Percentiles rank a stretch among this genome's conserved stretches.
Evolutionary conservation across 2,329 filamentous ascomycete species (phyloP).

Genomic region (Trichoderma sp.): DNA sequence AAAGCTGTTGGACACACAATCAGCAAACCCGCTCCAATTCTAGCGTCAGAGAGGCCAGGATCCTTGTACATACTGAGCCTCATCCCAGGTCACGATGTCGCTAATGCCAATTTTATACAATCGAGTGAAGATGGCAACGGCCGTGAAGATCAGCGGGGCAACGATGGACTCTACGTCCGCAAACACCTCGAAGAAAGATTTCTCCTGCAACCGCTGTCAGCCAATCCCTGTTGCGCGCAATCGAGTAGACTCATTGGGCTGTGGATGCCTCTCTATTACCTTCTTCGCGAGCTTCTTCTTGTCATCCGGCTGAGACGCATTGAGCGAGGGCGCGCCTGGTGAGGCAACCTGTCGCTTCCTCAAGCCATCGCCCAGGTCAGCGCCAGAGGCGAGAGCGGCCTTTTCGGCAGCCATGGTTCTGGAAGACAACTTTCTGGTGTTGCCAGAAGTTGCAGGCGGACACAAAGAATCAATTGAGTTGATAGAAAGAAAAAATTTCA

Average conservation of each 20-base stretch:
- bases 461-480: constrained; percentile 19
- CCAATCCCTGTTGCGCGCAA: constrained; percentile 6
- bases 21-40: constrained; percentile 25
- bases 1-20: constrained; percentile 58
- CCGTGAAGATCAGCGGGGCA: constrained; percentile 63
- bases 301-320: constrained; percentile 55
- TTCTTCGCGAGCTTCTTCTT: constrained; percentile 63
- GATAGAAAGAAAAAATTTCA: not conserved
- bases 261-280: constrained; percentile 44
- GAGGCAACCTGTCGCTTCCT: constrained; percentile 56
- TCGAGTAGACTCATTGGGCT: not conserved
- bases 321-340: constrained; percentile 43
- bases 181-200: constrained; percentile 65
- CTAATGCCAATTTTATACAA: constrained; percentile 72
- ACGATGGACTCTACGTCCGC: constrained; percentile 66
- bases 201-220: constrained; percentile 46
- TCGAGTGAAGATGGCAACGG: constrained; percentile 67
- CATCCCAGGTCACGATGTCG: constrained; percentile 69
- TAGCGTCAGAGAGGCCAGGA: not conserved
- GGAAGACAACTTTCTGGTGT: constrained; percentile 23
- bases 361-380: constrained; percentile 60
- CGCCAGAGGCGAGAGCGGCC: constrained; percentile 62
- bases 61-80: constrained; percentile 60
- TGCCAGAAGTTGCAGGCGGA: constrained; percentile 12
- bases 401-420: constrained; percentile 57